A percentile compares a stretch with the other conserved stretches of the same genome.
Conservation (phyloP, 2,329 filamentous ascomycete genomes). For the Lasiodiplodia hormozganensis region DNA sequence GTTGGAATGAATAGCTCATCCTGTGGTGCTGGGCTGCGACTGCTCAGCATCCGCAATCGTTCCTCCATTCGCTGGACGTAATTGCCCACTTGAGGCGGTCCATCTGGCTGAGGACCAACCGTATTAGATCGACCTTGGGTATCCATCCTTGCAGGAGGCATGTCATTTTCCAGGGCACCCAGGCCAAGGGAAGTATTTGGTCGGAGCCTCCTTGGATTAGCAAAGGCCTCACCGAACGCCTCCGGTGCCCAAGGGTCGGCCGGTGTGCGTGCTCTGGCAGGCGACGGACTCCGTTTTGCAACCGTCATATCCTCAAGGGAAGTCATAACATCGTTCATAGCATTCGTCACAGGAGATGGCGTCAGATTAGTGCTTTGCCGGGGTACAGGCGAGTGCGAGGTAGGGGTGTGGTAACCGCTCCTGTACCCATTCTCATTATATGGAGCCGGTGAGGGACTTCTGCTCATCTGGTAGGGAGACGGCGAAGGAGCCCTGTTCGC, state of each 20-base stretch:
- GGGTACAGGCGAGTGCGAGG: slow-evolving; percentile 68
- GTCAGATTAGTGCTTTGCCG: slow-evolving; percentile 61
- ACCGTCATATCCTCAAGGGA: slow-evolving; percentile 86
- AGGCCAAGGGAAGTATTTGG: slow-evolving; percentile 78
- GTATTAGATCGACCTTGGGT: slow-evolving; percentile 24
- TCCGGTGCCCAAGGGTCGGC: slow-evolving; percentile 89
- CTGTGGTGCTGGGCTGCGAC: slow-evolving; percentile 40
- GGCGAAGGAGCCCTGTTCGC: slow-evolving; percentile 57
- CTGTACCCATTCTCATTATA: slow-evolving; percentile 37
- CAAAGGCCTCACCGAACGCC: slow-evolving; percentile 70
- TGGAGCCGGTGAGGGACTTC: slow-evolving; percentile 41
- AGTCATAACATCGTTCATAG: slow-evolving; percentile 98
- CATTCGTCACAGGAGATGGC: slow-evolving; percentile 88
- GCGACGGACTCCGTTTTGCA: slow-evolving; percentile 55
- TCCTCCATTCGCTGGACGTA: slow-evolving; percentile 94
- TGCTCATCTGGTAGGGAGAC: slow-evolving; percentile 32
- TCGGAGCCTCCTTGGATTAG: slow-evolving; percentile 48
- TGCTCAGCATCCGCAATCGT: slow-evolving; percentile 74
- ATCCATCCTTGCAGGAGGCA: not conserved
- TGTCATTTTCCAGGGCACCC: slow-evolving; percentile 63
- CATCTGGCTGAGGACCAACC: slow-evolving; percentile 53
- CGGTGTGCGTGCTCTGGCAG: slow-evolving; percentile 63
- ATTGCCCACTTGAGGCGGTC: slow-evolving; percentile 76
- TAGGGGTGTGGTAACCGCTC: slow-evolving; percentile 64
- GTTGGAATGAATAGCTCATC: slow-evolving; percentile 60